Evolutionary conservation across 805 yeast genomes (phyloP), one percentile per base, ranked within the genome.

Genomic region (Yueomyces sp.): DNA sequence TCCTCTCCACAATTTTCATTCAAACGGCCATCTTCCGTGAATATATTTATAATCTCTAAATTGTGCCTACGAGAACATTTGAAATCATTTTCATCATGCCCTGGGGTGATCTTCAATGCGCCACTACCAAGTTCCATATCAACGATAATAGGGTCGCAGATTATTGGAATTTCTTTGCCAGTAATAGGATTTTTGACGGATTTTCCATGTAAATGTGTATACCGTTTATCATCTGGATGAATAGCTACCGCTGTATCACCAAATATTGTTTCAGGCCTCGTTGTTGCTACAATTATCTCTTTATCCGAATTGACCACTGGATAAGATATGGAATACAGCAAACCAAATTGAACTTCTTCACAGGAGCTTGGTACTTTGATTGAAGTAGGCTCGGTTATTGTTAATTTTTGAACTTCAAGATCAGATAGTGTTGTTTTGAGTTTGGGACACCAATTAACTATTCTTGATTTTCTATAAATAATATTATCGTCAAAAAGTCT

Each of bases 81-180:
- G 73, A 85, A 87, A 84, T 90, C 98, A 72, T 90, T 92, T 55
- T 78, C 80, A 66, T 90, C 97, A 65, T 90, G 97, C 32, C 95
- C 96, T 43, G 98, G 98, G 4, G 98, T 92, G 62, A 90, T 90
- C 68, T 92, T 90, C 47, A 90, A 97, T 38, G 97, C 97, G 78
- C 98, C 98, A 48, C 97, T 90, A 72, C 98, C 98, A 54, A 92
- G 92, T 62, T 84, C 94, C 96, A 90, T 90, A 65, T 92, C 97
- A 47, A 92, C 97, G 34, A 95, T 87, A 63, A 84, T 94, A 37
- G 78, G 61, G 63, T 90, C 97, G 42, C 87, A 76, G 47, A 90
- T 68, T 57, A 90, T 85, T 49, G 98, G 98, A 42, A 90, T 63
- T 58, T 76, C 70, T 59, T 85, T 80, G 56, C 80, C 82, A 54